Evolutionary conservation across 345 rosid species (phyloP), one percentile per base, ranked within the genome.

Genomic region (Eucalyptus tenuipes): DNA sequence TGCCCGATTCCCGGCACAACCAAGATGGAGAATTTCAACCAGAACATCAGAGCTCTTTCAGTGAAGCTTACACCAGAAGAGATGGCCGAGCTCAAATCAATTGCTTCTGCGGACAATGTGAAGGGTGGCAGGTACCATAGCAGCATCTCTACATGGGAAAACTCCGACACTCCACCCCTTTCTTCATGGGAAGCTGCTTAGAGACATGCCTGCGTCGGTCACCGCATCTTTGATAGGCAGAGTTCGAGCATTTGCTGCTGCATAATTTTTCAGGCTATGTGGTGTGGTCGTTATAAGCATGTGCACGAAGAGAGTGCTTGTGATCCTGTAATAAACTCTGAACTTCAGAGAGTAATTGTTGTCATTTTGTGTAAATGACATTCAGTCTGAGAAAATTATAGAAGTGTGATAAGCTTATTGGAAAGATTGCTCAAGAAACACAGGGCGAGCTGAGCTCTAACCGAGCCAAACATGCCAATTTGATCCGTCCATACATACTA

Each of bases 141-240:
- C 9, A 45, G 47, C 47, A 45, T 45, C 10, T 45, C 47, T 45
- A 45, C 10, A 45, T 45, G 47, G 47, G 47, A 45, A 45, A 45
- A 45, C 47, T 45, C 47, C 10, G 47, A 45, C 47, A 45, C 47
- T 45, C 47, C 47, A 45, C 95, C 95, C 3, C 49, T 93, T 59
- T 92, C 96, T 82, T 92, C 95, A 59, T 95, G 96, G 96, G 89
- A 85, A 47, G 87, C 59, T 25, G 29, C 37, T 85, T 85, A 49
- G 42, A 85, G 18, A 68, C 80, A 68, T 68, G 80, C 37, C 42
- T 16, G 80, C 7, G 10, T 68, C 42, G 31, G 42, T 68, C 1
- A 13, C 80, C 7, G 12, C 80, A 31, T 68, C 80, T 8, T 64
- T n/a, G 40, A 31, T 68, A 15, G 37, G 42, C 80, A 31, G 42